A percentile compares a stretch with the other conserved stretches of the same genome.
Conservation (phyloP, 768 basidiomycete genomes). For the Mycena pura region DNA sequence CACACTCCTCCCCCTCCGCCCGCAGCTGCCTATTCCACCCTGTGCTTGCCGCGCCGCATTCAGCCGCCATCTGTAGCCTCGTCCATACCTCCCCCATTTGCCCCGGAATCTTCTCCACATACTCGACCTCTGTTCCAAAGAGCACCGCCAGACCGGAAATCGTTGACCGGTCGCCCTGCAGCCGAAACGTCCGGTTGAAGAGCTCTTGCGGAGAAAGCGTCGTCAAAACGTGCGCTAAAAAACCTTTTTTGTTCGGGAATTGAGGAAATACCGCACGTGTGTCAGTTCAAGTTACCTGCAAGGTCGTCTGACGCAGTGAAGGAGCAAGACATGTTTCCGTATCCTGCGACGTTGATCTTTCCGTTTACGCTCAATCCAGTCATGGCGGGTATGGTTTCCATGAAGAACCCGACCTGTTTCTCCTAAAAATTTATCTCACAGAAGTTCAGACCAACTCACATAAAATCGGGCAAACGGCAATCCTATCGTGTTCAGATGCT, state of each 20-base stretch:
- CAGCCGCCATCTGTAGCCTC: conserved; percentile 36
- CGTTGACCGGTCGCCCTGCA: conserved; percentile 41
- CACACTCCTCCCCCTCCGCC: conserved; percentile 37
- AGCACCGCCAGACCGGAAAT: conserved; percentile 26
- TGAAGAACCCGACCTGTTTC: conserved; percentile 41
- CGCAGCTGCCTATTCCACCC: conserved; percentile 41
- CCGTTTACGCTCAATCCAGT: conserved; percentile 36
- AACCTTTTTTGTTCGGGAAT: conserved; percentile 23
- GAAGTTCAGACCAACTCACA: conserved; percentile 30
- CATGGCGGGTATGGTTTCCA: conserved; percentile 40
- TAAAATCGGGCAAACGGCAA: conserved; percentile 41
- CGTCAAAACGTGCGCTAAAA: conserved; percentile 25
- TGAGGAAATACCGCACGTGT: not conserved
- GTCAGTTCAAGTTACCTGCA: conserved; percentile 30
- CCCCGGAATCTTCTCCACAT: conserved; percentile 28
- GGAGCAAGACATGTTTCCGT: conserved; percentile 38
- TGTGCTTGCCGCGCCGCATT: conserved; percentile 38
- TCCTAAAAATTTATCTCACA: not conserved
- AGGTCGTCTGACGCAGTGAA: conserved; percentile 42
- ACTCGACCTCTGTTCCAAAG: conserved; percentile 20
- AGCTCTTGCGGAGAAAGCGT: conserved; percentile 24
- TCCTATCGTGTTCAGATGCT: conserved; percentile 36
- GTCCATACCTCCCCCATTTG: conserved; percentile 26
- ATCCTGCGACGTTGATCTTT: conserved; percentile 41
- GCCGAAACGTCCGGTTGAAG: conserved; percentile 29